Conservation (phyloP, 2,329 filamentous ascomycete genomes). For the Aureobasidium uvarum region DNA sequence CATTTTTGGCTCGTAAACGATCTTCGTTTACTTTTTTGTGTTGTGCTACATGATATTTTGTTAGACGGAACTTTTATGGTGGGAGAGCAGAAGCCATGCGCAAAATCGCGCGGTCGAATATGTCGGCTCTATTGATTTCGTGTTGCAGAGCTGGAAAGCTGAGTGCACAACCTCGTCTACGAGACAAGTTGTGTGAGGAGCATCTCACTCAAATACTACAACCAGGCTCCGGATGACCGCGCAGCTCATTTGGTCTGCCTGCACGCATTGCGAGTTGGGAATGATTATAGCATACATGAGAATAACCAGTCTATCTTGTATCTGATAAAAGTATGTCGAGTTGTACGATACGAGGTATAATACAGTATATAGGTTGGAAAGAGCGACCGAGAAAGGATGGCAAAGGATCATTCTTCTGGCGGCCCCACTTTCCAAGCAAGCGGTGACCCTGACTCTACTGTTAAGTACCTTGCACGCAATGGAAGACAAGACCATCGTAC, state of each 20-base stretch:
- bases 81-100: neutral
- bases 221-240: neutral
- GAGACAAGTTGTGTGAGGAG: neutral
- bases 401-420: neutral
- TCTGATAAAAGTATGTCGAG: neutral
- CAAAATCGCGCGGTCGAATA: neutral
- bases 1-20: neutral
- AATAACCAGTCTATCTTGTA: neutral
- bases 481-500: too few species aligned
- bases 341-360: neutral
- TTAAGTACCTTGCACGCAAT: neutral
- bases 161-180: neutral
- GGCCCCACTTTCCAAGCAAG: constrained; percentile 3
- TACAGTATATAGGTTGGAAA: neutral
- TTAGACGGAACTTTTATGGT: neutral
- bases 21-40: neutral
- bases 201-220: neutral
- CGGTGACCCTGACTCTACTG: neutral
- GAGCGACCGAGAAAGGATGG: neutral
- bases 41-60: neutral
- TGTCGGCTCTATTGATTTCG: neutral
- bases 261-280: neutral
- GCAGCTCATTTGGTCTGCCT: neutral
- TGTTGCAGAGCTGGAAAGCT: neutral
- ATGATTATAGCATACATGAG: neutral